phyloP scores from a whole-genome alignment of 768 basidiomycete species.

The Cystofilobasidium capitatum region DNA sequence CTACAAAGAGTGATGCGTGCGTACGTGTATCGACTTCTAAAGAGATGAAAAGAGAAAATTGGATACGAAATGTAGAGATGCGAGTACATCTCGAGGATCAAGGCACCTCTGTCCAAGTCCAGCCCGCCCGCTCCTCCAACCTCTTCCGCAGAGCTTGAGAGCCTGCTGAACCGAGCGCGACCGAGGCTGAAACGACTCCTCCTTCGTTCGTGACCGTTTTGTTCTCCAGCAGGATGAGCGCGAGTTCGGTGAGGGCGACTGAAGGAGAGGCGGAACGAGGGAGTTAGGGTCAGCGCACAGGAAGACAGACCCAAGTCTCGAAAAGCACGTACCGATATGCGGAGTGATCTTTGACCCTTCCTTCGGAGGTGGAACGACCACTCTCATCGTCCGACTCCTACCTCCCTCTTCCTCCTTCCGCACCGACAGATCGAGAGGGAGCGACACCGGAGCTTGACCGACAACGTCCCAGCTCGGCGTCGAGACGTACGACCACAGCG shows the following conservation, averaged over 20 bases:
- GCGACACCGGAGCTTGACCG: background rate
- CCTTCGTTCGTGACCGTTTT: background rate
- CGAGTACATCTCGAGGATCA: too few relatives aligned
- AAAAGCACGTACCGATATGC: background rate
- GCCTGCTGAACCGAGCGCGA: background rate
- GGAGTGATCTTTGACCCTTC: background rate
- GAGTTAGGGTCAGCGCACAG: background rate
- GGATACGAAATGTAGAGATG: too few relatives aligned
- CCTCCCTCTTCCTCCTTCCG: background rate
- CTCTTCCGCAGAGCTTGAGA: background rate
- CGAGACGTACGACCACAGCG: background rate
- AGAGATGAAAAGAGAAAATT: too few relatives aligned
- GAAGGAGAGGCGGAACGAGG: background rate
- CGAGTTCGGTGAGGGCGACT: background rate
- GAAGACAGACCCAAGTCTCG: background rate
- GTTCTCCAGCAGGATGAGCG: background rate
- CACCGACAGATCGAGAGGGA: background rate
- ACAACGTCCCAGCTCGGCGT: background rate
- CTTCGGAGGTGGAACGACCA: background rate
- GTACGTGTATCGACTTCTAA: too few relatives aligned
- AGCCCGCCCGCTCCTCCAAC: background rate
- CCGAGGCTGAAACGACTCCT: background rate
- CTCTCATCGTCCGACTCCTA: background rate
- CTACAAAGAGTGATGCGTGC: too few relatives aligned
- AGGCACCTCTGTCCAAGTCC: background rate